Percentiles rank a stretch among this genome's conserved stretches.
phyloP scores from a whole-genome alignment of 192 early-diverging fungal genomes.

The Rhizophagus sp. region DNA sequence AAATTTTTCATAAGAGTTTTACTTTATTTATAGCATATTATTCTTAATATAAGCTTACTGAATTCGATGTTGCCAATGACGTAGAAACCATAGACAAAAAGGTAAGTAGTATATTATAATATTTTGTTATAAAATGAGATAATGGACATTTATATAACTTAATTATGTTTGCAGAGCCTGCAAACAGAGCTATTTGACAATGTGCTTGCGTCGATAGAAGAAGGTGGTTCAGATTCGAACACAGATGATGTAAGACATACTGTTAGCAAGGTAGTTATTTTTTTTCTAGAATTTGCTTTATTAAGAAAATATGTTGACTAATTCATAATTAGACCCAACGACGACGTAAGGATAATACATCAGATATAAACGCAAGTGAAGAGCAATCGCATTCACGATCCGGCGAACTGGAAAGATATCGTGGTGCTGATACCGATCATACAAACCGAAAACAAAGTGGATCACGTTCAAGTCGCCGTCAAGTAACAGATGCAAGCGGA shows the following conservation, averaged over 20 bases:
- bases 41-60: slow-evolving; percentile 21
- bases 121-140: not conserved
- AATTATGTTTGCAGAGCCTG: not conserved
- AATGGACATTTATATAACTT: not conserved
- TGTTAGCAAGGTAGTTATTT: not conserved
- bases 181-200: not conserved
- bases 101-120: not conserved
- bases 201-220: not conserved
- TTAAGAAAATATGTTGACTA: not conserved
- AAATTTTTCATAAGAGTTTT: not conserved
- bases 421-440: slow-evolving; percentile 9
- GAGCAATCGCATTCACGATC: slow-evolving; percentile 10
- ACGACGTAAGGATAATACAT: slow-evolving; percentile 2
- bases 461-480: slow-evolving; percentile 3
- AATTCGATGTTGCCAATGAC: slow-evolving; percentile 8
- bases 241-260: not conserved
- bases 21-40: not conserved
- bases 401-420: slow-evolving; percentile 4
- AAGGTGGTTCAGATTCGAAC: slow-evolving; percentile 18
- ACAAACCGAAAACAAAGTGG: slow-evolving; percentile 16
- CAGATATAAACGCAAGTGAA: slow-evolving; percentile 11
- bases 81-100: not conserved
- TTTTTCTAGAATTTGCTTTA: not conserved
- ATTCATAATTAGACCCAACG: slow-evolving; percentile 16
- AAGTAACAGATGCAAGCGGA: not conserved